Base-by-base conservation (phyloP, 2,329 filamentous ascomycete genomes). In the Escovopsis sp. region DNA sequence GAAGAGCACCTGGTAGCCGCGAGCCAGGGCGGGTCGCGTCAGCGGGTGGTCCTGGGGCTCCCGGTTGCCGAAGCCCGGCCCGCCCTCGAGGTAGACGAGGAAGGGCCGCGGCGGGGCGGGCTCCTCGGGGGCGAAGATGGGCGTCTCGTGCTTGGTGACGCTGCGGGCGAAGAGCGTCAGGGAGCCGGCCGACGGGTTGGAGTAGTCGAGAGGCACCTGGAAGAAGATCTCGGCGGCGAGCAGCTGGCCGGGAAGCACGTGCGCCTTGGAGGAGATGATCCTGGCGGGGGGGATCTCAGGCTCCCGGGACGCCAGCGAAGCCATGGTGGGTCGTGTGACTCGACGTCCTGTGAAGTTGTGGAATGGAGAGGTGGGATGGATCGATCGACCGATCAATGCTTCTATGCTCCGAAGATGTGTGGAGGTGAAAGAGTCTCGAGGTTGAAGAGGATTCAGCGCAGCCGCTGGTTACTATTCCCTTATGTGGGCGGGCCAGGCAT, bases 211-310 rank as follows among this genome's bases (percentile, higher is more conserved):
- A 4, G 88, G 87, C 10, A 94, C 87, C 50, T 85, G 73, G 61
- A 94, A 94, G 67, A 86, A 82, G 54, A 89, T 72, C 59, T 94
- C 87, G 2, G 82, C 82, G 47, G 93, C 73, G 46, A 74, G 69
- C 38, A 93, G 69, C 56, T 80, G 81, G 39, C 85, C 85, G 26
- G 64, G 63, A n/a, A 64, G 43, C 36, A 59, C 45, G 49, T 72
- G 68, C 4, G 62, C 61, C 40, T 61, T 65, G 51, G 60, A 64
- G 52, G 59, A 62, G 38, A 66, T 38, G 40, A 67, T 55, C 48
- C 57, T 59, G 38, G 66, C 66, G 12, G 59, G 52, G 5, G 56
- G 54, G 26, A 66, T 59, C 36, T 52, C 43, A 15, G 54, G 44
- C 36, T 46, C 26, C 9, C 37, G 43, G n/a, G 38, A 32, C 11